Evolutionary conservation across 257 asterid species (phyloP), one percentile per base, ranked within the genome.

Genomic region (Rhazya stricta): DNA sequence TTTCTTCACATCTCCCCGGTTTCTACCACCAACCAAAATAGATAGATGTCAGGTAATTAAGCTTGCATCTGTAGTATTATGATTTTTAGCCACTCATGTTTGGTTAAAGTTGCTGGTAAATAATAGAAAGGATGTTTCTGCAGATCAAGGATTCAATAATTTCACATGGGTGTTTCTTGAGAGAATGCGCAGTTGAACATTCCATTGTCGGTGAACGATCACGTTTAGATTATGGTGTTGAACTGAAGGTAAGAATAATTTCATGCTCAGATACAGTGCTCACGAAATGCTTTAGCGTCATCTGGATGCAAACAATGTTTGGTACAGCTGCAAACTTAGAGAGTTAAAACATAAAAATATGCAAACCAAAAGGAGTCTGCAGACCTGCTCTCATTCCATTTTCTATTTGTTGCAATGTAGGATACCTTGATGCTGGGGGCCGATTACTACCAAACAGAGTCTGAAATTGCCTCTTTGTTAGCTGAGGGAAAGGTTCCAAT

Each of bases 371-470:
- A 15, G 42, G 13, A 45, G 10, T 32, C 3, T 27, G 62, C 42
- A 36, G 18, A 30, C 30, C 16, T 16, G 43, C 15, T 71, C 62
- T 51, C 48, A 50, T 50, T 18, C 29, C 16, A 34, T 19, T 29
- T n/a, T 50, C 19, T 46, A 25, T 18, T 53, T 75, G 42, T 71
- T 65, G 62, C 27, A 68, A 72, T 27, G 73, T 74, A 94, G 98
- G 97, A 94, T 78, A 86, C 93, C 48, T 78, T 89, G 71, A 90
- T 94, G 98, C 77, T 94, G 98, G 98, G 98, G 62, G 98, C 97
- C 1, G 96, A 94, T 70, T 61, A 63, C 37, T 94, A 94, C 86
- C 97, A 94, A 81, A 94, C 98, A 56, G 98, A 94, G 69, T 78
- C 97, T 0, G 98, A 94, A 79, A 94, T 94, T 39, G 97, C 98